phyloP scores from a whole-genome alignment of 1,284 basidiomycete genomes.

The Cerioporus squamosus region DNA sequence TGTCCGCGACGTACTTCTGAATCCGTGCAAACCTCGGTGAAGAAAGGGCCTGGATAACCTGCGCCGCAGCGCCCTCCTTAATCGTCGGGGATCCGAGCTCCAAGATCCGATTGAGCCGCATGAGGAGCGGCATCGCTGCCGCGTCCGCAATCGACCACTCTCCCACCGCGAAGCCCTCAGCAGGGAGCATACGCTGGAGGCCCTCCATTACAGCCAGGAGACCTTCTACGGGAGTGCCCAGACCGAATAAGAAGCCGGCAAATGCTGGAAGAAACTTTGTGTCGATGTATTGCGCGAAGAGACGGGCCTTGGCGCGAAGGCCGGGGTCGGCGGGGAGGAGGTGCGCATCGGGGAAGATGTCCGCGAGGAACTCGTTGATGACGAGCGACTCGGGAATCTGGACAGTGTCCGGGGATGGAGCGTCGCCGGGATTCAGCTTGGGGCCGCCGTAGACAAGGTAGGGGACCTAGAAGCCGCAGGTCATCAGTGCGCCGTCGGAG shows the following conservation, averaged over 20 bases:
- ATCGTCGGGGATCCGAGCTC: constrained; percentile 34
- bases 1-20: background rate
- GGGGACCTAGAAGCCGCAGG: background rate
- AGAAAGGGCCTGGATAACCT: constrained; percentile 28
- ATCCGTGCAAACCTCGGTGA: constrained; percentile 34
- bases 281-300: constrained; percentile 59
- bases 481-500: background rate
- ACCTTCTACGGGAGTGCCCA: constrained; percentile 42
- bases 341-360: constrained; percentile 48
- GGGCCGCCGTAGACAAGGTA: constrained; percentile 40
- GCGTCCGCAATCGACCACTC: constrained; percentile 57
- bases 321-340: constrained; percentile 59
- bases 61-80: constrained; percentile 29
- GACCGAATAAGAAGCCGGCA: constrained; percentile 30
- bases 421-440: constrained; percentile 46
- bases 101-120: constrained; percentile 29
- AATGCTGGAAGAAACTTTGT: constrained; percentile 46
- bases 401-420: constrained; percentile 55
- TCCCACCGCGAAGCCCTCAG: constrained; percentile 34
- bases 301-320: constrained; percentile 53
- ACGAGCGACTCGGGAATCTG: constrained; percentile 66
- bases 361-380: constrained; percentile 64
- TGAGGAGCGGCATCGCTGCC: constrained; percentile 45
- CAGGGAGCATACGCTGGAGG: constrained; percentile 38
- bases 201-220: constrained; percentile 40